Percentiles rank a stretch among this genome's conserved stretches.
Evolutionary conservation across 176 grass and related monocot genomes (phyloP).

Genomic region (Rhynchospora tenuis): DNA sequence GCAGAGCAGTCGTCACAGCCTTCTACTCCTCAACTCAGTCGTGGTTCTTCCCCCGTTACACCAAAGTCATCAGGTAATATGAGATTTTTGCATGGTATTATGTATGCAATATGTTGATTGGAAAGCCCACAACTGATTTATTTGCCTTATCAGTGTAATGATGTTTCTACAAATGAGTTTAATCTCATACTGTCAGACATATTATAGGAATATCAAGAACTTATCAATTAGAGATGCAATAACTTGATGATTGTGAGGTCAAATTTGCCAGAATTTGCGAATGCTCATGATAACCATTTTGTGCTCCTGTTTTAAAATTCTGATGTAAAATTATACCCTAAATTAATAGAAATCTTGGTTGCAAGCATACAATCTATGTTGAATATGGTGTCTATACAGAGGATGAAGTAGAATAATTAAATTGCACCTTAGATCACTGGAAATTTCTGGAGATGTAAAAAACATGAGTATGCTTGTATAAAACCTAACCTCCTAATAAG

Average conservation of each 20-base stretch:
- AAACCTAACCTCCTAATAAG: not conserved
- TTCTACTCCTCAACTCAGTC: constrained; percentile 32
- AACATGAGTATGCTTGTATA: not conserved
- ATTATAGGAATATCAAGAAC: not conserved
- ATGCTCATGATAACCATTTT: not conserved
- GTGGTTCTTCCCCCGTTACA: constrained; percentile 18
- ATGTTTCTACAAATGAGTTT: not conserved
- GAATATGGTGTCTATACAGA: no score
- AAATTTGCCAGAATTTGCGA: not conserved
- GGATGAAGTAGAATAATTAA: not conserved
- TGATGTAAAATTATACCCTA: no score
- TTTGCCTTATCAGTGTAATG: not conserved
- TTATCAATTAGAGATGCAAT: no score
- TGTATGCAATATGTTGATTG: not conserved
- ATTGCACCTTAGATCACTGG: not conserved
- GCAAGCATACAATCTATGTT: no score
- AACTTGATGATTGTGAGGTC: not conserved
- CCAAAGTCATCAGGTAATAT: constrained; percentile 7
- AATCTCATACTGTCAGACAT: not conserved
- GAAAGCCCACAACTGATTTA: not conserved
- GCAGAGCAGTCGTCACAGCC: constrained; percentile 51
- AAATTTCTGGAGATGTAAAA: not conserved
- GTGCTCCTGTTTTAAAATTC: not conserved
- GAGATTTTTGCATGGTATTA: not conserved
- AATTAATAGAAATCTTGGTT: no score